phyloP scores from a whole-genome alignment of 2,329 filamentous ascomycete genomes.

The Hymenoscyphus albidus region DNA sequence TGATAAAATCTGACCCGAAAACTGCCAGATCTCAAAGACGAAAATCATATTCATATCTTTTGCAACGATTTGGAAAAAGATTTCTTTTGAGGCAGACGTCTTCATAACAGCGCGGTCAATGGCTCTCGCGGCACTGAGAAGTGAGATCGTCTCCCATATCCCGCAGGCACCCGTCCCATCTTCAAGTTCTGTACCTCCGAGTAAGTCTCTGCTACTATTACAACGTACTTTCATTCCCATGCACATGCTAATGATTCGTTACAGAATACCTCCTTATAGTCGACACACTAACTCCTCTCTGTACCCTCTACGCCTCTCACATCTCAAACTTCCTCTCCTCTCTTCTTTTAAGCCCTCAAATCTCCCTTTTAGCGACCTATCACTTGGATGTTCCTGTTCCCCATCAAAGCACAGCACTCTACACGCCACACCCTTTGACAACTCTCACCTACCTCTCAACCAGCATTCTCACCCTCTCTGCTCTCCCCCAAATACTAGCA shows the following conservation, averaged over 20 bases:
- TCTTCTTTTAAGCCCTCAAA: conserved; percentile 59
- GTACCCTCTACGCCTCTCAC: conserved; percentile 49
- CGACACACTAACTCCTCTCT: conserved; percentile 71
- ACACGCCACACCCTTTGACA: conserved; percentile 66
- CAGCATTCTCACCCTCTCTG: conserved; percentile 70
- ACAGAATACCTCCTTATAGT: conserved; percentile 71
- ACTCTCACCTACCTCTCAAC: conserved; percentile 84
- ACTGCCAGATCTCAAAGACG: conserved; percentile 54
- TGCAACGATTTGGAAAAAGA: conserved; percentile 58
- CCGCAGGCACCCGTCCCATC: conserved; percentile 19
- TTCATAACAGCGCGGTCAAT: conserved; percentile 64
- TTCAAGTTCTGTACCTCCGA: conserved; percentile 24
- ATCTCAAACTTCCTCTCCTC: conserved; percentile 68
- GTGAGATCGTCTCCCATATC: conserved; percentile 55
- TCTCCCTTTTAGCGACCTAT: conserved; percentile 74
- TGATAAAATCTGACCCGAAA: not conserved
- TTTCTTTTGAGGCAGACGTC: conserved; percentile 59
- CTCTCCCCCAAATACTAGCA: conserved; percentile 69
- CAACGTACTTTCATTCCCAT: not conserved
- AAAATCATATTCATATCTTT: conserved; percentile 77
- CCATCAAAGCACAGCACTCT: conserved; percentile 41
- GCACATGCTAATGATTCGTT: not conserved
- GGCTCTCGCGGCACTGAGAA: conserved; percentile 50
- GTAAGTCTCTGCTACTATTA: conserved; percentile 36
- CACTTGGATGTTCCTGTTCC: conserved; percentile 72